A percentile compares a stretch with the other conserved stretches of the same genome.
Conservation (phyloP, 1,139 yeast genomes). For the Dujonia santamariae region DNA sequence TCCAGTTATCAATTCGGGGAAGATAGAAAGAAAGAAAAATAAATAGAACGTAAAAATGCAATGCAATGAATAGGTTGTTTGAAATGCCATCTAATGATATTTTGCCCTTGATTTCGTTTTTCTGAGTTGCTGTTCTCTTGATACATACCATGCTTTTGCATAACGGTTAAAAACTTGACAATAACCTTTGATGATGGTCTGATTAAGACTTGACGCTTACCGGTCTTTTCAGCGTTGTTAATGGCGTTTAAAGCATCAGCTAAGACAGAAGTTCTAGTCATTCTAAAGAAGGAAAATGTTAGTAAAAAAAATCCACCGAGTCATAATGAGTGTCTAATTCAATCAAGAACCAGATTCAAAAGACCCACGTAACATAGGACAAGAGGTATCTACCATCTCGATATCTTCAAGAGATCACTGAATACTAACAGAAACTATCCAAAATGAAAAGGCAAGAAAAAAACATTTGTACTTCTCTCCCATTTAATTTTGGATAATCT, state of each 20-base stretch:
- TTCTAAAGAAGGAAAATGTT: slow-evolving; percentile 28
- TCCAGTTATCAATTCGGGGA: slow-evolving; percentile 96
- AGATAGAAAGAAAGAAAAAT: not conserved
- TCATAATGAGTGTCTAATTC: slow-evolving; percentile 39
- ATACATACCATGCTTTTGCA: slow-evolving; percentile 86
- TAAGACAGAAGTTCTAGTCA: slow-evolving; percentile 98
- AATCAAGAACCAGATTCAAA: slow-evolving; percentile 32
- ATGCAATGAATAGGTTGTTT: not conserved
- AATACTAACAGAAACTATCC: no score
- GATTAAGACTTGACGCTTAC: slow-evolving; percentile 97
- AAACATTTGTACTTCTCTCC: no score
- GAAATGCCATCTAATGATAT: not conserved
- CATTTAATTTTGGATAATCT: not conserved
- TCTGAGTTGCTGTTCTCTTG: not conserved
- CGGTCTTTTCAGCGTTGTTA: slow-evolving; percentile 99
- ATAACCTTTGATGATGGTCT: slow-evolving; percentile 99
- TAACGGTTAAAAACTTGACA: slow-evolving; percentile 92
- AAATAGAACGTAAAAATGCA: not conserved
- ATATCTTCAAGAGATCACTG: slow-evolving; percentile 5
- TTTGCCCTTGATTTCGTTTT: not conserved
- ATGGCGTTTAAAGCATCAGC: slow-evolving; percentile 99
- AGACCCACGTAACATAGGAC: slow-evolving; percentile 18
- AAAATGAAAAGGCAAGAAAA: no score
- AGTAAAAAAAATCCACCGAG: slow-evolving; percentile 12
- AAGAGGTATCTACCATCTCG: slow-evolving; percentile 31